phyloP scores from a whole-genome alignment of 257 asterid genomes.

The Pogostemon cablin region DNA sequence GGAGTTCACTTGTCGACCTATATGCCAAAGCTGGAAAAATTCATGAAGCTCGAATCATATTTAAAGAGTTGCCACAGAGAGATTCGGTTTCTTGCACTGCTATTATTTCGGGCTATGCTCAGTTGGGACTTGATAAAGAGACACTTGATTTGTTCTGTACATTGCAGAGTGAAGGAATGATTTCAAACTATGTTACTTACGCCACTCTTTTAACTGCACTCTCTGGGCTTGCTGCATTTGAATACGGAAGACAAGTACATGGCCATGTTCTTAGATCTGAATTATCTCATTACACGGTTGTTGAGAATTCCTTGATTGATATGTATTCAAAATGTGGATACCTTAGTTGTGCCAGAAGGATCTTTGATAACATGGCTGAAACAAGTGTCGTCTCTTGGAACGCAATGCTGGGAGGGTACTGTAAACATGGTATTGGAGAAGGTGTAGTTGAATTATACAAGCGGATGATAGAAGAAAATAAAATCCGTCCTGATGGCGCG shows the following conservation, averaged over 20 bases:
- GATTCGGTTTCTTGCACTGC: slow-evolving; percentile 86
- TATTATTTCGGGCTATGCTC: slow-evolving; percentile 81
- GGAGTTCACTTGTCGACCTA: slow-evolving; percentile 90
- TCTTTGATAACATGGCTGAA: slow-evolving; percentile 62
- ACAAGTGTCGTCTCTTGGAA: slow-evolving; percentile 83
- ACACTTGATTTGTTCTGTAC: slow-evolving; percentile 61
- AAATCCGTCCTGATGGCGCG: slow-evolving; percentile 53
- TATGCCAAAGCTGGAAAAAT: slow-evolving; percentile 83
- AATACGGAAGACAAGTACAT: slow-evolving; percentile 83
- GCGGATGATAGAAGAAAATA: slow-evolving; percentile 56
- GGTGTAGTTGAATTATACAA: slow-evolving; percentile 59
- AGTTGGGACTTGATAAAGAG: slow-evolving; percentile 69
- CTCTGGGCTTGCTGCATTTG: slow-evolving; percentile 85
- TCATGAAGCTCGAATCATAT: slow-evolving; percentile 63
- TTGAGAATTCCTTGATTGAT: slow-evolving; percentile 80
- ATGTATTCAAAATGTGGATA: slow-evolving; percentile 95
- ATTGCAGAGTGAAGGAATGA: slow-evolving; percentile 62
- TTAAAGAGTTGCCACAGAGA: slow-evolving; percentile 62
- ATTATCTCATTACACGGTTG: slow-evolving; percentile 45
- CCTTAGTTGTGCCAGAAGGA: slow-evolving; percentile 66
- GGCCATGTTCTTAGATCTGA: slow-evolving; percentile 63
- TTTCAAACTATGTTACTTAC: slow-evolving; percentile 73
- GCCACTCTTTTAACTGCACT: slow-evolving; percentile 64
- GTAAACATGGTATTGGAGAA: slow-evolving; percentile 73
- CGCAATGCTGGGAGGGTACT: slow-evolving; percentile 75